Base-by-base conservation (phyloP, 305 asterid species). In the Ilex paraguariensis region DNA sequence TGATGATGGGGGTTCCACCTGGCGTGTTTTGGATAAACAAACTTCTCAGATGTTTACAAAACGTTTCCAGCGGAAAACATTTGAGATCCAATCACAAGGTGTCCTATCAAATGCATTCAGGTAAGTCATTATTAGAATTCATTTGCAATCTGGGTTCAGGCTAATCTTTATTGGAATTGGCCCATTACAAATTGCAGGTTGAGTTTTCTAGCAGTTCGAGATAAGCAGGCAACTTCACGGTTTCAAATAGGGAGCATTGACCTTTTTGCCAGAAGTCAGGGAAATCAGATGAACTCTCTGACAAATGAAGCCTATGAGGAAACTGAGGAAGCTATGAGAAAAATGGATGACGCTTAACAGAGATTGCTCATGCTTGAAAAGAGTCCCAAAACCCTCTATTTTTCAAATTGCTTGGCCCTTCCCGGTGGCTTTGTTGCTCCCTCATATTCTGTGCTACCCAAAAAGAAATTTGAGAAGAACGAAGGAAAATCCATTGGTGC, bases 181-280 rank as follows among this genome's bases (percentile, higher is more conserved):
- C 28, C 28, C 28, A 21, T 21, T 21, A 9, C 31, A 11, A 57
- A 64, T 62, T 76, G 72, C 91, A 91, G 98, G 84, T 71, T 91
- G 57, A 77, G 91, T 75, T 83, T 91, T 76, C 69, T 70, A 11
- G 80, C 82, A 10, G 95, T 89, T 64, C 78, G 88, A 65, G 95
- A 82, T 78, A 75, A 45, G 30, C 82, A 81, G 68, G 81, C 87
- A 63, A 89, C 70, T 60, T 75, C 97, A 16, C 81, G 90, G 75
- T 85, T 91, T 77, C 98, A 91, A 79, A 73, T 91, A 39, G 98
- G 98, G 60, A 91, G 95, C 81, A 89, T 91, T 62, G 98, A 89
- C 68, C 82, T 91, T 65, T 91, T 82, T 59, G 75, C 86, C 30
- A 72, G 54, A 56, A 67, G 70, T 21, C 28, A 21, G 28, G 28